These are phyloP conservation scores for Blastomyces parvus DNA, from an alignment of 2,329 filamentous ascomycete species.

Conservation along the genomic window DNA sequence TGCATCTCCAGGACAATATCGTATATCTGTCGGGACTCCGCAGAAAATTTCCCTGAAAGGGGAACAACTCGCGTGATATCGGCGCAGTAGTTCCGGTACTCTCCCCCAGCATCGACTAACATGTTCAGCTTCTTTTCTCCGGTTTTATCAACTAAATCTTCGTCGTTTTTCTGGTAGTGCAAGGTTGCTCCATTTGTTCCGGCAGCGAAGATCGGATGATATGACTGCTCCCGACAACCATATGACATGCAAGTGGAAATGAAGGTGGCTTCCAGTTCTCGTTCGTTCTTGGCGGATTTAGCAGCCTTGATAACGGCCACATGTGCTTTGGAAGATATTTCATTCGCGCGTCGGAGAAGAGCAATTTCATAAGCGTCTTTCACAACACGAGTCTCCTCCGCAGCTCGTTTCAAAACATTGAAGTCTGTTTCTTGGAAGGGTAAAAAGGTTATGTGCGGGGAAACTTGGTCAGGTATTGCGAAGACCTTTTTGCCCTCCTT, in stretches of 20 bases:
- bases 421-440: slow-evolving; percentile 58
- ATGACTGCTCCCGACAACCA: slow-evolving; percentile 70
- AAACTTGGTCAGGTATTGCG: slow-evolving; percentile 69
- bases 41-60: slow-evolving; percentile 58
- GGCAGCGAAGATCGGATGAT: slow-evolving; percentile 77
- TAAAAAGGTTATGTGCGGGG: slow-evolving; percentile 60
- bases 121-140: slow-evolving; percentile 53
- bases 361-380: slow-evolving; percentile 82
- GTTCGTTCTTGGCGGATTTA: slow-evolving; percentile 59
- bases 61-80: slow-evolving; percentile 88
- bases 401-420: slow-evolving; percentile 54
- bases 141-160: slow-evolving; percentile 49
- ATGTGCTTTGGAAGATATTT: slow-evolving; percentile 69
- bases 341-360: slow-evolving; percentile 71
- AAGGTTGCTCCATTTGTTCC: slow-evolving; percentile 75
- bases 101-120: slow-evolving; percentile 78
- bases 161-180: slow-evolving; percentile 77
- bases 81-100: slow-evolving; percentile 76
- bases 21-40: slow-evolving; percentile 64
- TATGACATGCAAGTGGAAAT: slow-evolving; percentile 59
- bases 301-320: slow-evolving; percentile 59
- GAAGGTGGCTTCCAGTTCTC: slow-evolving; percentile 73
- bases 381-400: slow-evolving; percentile 69
- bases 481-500: slow-evolving; percentile 50
- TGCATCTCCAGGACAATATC: slow-evolving; percentile 75